A percentile compares a stretch with the other conserved stretches of the same genome.
phyloP scores from a whole-genome alignment of 2,329 filamentous ascomycete species.

The Colletotrichum cereale region DNA sequence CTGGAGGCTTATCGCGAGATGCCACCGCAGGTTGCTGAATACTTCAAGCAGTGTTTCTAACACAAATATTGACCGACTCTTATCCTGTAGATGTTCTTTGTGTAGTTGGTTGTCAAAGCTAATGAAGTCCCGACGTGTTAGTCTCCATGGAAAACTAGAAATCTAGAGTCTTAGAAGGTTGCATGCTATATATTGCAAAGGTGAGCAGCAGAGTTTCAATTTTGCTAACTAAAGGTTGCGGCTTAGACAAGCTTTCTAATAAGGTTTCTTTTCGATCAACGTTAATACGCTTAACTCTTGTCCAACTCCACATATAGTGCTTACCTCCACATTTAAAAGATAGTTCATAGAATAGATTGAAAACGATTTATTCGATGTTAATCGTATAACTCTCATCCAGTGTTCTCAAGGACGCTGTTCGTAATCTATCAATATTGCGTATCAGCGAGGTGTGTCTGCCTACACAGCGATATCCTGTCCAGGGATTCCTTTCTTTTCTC shows the following conservation, averaged over 20 bases:
- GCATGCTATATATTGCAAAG: too few relatives aligned
- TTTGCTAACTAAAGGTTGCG: too few relatives aligned
- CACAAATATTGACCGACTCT: neutral
- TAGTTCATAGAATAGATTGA: neutral
- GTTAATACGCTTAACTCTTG: neutral
- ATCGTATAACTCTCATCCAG: neutral
- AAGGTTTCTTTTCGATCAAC: too few relatives aligned
- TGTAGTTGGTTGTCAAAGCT: too few relatives aligned
- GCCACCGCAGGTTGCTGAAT: conserved; percentile 40
- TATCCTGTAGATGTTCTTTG: neutral
- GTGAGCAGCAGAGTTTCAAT: too few relatives aligned
- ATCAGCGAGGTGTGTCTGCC: neutral
- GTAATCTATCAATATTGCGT: neutral
- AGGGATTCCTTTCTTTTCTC: neutral
- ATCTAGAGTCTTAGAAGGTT: neutral
- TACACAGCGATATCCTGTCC: too few relatives aligned
- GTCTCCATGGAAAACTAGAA: neutral
- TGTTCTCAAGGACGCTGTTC: too few relatives aligned
- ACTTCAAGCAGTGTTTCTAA: neutral
- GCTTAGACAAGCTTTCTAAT: too few relatives aligned
- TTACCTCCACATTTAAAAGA: neutral
- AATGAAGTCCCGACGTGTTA: neutral
- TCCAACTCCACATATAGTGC: neutral
- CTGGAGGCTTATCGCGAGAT: conserved; percentile 45
- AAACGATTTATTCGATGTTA: too few relatives aligned